Base-by-base conservation (phyloP, 1,139 yeast genomes). In the Trichomonascaceae sp. region DNA sequence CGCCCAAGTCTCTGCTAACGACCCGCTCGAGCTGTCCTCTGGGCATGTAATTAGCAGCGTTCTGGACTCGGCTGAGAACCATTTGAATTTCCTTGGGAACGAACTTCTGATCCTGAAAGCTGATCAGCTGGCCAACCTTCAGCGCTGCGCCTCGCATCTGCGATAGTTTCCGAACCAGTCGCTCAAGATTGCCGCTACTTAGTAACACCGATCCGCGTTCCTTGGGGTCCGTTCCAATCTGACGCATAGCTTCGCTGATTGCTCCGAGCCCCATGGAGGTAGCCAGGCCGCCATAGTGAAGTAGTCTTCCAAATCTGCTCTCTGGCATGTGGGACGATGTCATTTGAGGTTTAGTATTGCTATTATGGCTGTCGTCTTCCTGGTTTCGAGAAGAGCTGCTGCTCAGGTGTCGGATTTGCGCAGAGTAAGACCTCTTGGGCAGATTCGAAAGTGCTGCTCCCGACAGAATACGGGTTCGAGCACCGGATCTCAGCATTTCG, bases 61-160 rank as follows among this genome's bases (percentile, higher is more conserved):
- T 87, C 56, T 92, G 99, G 1, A 89, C 95, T 28, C 87, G 64
- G 37, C 82, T 63, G 46, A 89, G 62, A 29, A 89, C 75, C 45
- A 75, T 71, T 47, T 85, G 93, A 40, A 89, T 70, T 51, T 87
- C 96, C 25, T 70, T 68, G 1, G 98, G 97, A 30, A 89, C 62
- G 22, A 89, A 73, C 26, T 81, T 68, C 38, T 80, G 73, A 37
- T 62, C 98, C 57, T 89, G 98, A 56, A 89, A 87, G 2, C 95
- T 82, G 56, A 92, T 63, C 77, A 89, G 73, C 59, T 89, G 99
- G 13, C 98, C 99, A 35, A 89, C 71, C 53, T 89, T 89, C 49
- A 89, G 66, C 2, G 98, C 99, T 2, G 98, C 99, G 11, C 99
- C 99, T 52, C 99, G 70, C 99, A 89, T 89, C 51, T 81, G 76